Base-by-base conservation (phyloP, 768 basidiomycete species). In the Ramaria sp. region DNA sequence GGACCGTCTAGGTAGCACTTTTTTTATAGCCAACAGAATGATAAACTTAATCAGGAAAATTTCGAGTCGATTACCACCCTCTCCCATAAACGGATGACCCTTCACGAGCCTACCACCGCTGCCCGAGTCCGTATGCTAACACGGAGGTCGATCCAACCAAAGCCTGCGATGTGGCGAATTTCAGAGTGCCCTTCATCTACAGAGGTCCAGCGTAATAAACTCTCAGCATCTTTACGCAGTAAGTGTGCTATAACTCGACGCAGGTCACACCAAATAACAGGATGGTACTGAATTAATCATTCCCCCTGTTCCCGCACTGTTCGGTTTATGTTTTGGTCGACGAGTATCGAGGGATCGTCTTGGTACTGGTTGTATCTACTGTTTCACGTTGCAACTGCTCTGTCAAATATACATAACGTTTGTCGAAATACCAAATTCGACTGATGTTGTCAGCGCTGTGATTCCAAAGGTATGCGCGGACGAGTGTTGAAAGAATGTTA, bases 141-240 rank as follows among this genome's bases (percentile, higher is more conserved):
- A 97, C 78, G 0, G 92, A 92, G 0, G 92, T 97, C 4, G 91
- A 94, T 67, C 97, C 95, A 25, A 96, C 78, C 1, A 89, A 74
- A 0, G 93, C 82, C 0, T 93, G 88, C 0, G 89, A 77, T 1
- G 93, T 84, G 15, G 85, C 60, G 48, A 98, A 83, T 16, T 73
- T 70, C 38, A 76, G 74, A n/a, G 81, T 74, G 50, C 82, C 80
- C 13, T 80, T 76, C 30, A 92, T 78, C 87, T 90, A 38, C 9
- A 50, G 15, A 9, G n/a, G 32, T 22, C 27, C 24, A n/a, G n/a
- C n/a, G n/a, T 28, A 0, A 1, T 38, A 7, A 67, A 71, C 15
- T 5, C 30, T 47, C 7, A 47, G 9, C 12, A 38, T 24, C 28
- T n/a, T 20, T 48, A 81, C 82, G 62, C 76, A 66, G 62, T 80